These are phyloP conservation scores for Bretschneidera sinensis DNA, from an alignment of 345 rosid genomes.

Conservation along the genomic window DNA sequence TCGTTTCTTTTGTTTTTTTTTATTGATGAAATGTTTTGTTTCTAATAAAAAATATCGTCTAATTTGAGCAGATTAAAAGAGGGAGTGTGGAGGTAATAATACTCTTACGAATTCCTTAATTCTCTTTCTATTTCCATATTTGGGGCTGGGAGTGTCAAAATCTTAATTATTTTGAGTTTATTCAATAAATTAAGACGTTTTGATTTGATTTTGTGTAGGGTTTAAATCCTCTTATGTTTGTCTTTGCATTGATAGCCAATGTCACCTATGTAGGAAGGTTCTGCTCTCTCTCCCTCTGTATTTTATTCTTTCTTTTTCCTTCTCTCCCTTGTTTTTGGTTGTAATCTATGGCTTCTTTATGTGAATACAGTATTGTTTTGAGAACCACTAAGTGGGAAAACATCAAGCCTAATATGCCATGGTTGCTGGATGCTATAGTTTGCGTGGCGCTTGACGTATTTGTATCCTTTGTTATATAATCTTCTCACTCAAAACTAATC, in stretches of 20 bases:
- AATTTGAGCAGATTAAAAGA: conserved; percentile 80
- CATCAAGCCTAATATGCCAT: conserved; percentile 77
- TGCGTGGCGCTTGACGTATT: conserved; percentile 83
- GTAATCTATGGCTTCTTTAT: no score
- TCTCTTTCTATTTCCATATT: no score
- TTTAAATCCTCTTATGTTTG: conserved; percentile 91
- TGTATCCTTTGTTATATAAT: conserved; percentile 57
- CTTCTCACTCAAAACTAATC: neutral
- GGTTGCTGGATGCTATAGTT: conserved; percentile 88
- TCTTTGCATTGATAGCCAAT: conserved; percentile 79
- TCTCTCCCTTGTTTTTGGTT: neutral
- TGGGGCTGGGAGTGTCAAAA: no score
- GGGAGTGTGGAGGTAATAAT: conserved; percentile 92
- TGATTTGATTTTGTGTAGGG: conserved; percentile 40
- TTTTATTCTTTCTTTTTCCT: no score
- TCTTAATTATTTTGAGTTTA: neutral
- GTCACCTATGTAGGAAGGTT: conserved; percentile 78
- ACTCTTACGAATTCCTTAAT: neutral
- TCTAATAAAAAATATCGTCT: no score
- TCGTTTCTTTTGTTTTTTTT: no score
- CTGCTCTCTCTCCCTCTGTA: no score
- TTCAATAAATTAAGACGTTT: neutral
- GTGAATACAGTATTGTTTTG: conserved; percentile 68
- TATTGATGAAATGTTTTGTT: conserved; percentile 6
- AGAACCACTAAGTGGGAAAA: conserved; percentile 80